Evolutionary conservation across 768 basidiomycete species (phyloP).

Genomic region (Boletus subcaerulescens): DNA sequence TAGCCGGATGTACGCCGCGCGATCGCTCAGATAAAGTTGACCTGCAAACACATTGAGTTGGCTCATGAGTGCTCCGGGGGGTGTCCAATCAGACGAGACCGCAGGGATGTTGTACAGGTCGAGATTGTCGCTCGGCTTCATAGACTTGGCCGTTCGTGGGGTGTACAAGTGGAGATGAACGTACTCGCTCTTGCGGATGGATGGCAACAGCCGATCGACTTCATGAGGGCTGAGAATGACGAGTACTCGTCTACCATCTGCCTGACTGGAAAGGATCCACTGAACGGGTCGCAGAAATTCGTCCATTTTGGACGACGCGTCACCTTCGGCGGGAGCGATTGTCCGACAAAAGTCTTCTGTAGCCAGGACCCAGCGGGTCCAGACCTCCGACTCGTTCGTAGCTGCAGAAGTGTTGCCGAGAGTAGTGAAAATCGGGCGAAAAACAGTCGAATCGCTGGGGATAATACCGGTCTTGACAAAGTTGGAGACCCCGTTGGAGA

Average conservation of each 20-base stretch:
- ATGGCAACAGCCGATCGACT: slow-evolving; percentile 37
- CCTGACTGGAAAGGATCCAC: slow-evolving; percentile 41
- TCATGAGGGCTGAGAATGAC: slow-evolving; percentile 43
- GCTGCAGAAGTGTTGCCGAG: slow-evolving; percentile 6
- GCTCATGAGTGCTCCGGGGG: slow-evolving; percentile 11
- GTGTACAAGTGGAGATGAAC: slow-evolving; percentile 43
- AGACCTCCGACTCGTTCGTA: slow-evolving; percentile 18
- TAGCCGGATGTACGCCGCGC: slow-evolving; percentile 30
- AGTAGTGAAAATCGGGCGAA: slow-evolving; percentile 17
- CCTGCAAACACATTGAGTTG: slow-evolving; percentile 46
- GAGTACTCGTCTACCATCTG: slow-evolving; percentile 26
- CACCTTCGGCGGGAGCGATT: background rate
- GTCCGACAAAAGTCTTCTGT: slow-evolving; percentile 18
- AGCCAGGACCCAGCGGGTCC: slow-evolving; percentile 13
- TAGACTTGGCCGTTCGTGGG: slow-evolving; percentile 33
- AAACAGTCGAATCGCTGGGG: slow-evolving; percentile 8
- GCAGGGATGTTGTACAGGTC: slow-evolving; percentile 20
- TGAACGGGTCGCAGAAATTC: slow-evolving; percentile 39
- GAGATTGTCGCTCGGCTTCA: slow-evolving; percentile 37
- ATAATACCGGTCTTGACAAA: slow-evolving; percentile 29
- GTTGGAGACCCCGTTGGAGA: background rate
- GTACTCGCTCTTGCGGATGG: slow-evolving; percentile 29
- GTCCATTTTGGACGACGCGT: slow-evolving; percentile 12
- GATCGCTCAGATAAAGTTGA: slow-evolving; percentile 39
- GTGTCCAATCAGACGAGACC: slow-evolving; percentile 15